Conservation (phyloP, 768 basidiomycete species). For the Pseudohyphozyma bogoriensis region DNA sequence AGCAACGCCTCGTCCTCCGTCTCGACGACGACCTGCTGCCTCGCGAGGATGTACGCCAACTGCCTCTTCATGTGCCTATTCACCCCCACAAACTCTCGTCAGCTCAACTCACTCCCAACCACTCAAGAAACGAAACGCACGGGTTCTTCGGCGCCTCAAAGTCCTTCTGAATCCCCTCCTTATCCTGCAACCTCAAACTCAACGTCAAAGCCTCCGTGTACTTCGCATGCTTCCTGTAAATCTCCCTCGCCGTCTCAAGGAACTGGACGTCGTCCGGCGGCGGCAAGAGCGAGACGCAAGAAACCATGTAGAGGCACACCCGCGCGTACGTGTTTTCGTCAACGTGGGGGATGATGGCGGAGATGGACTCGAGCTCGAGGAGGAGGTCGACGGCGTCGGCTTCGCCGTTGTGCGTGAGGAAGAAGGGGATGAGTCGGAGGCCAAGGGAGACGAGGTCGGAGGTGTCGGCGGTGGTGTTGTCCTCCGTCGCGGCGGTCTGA, state of each 20-base stretch:
- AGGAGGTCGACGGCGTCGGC: slow-evolving; percentile 94
- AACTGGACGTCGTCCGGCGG: slow-evolving; percentile 88
- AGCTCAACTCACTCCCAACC: background rate
- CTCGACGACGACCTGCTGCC: slow-evolving; percentile 78
- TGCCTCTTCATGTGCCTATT: slow-evolving; percentile 81
- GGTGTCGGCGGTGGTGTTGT: slow-evolving; percentile 33
- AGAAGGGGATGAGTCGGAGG: slow-evolving; percentile 74
- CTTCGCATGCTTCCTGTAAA: slow-evolving; percentile 75
- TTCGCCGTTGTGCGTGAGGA: slow-evolving; percentile 88
- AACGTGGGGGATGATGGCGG: slow-evolving; percentile 62
- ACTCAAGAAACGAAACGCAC: slow-evolving; percentile 42
- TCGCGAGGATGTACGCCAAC: slow-evolving; percentile 84
- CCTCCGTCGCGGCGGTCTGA: slow-evolving; percentile 52
- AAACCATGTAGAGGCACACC: slow-evolving; percentile 93
- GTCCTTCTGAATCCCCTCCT: slow-evolving; percentile 68
- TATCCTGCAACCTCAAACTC: slow-evolving; percentile 73
- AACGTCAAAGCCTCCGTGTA: slow-evolving; percentile 85
- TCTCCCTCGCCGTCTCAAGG: slow-evolving; percentile 72
- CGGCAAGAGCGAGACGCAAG: slow-evolving; percentile 79
- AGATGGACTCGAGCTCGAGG: slow-evolving; percentile 83
- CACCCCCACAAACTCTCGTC: background rate
- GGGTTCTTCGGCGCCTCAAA: slow-evolving; percentile 83
- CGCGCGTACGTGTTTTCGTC: slow-evolving; percentile 79
- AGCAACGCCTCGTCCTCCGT: slow-evolving; percentile 80
- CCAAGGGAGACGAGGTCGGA: slow-evolving; percentile 70